These are phyloP conservation scores for Podochytrium sp. DNA, from an alignment of 192 early-diverging fungal genomes.

Conservation along the genomic window DNA sequence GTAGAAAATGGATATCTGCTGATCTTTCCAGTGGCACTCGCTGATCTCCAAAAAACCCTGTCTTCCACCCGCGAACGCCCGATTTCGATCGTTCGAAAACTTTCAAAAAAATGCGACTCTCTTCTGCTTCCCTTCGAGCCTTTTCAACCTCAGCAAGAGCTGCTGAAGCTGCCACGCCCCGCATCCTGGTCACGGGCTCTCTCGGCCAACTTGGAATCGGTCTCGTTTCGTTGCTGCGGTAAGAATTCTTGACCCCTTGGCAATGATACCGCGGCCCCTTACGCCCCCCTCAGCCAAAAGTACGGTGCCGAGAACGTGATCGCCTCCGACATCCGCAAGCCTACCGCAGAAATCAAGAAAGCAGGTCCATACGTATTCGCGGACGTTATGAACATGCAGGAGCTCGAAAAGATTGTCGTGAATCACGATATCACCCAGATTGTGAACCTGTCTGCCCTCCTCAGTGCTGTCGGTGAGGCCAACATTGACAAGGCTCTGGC, in stretches of 20 bases:
- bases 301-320: conserved; percentile 67
- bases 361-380: conserved; percentile 68
- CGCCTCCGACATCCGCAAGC: conserved; percentile 69
- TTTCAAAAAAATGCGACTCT: background rate
- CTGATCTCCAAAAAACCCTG: background rate
- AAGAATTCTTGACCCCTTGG: conserved; percentile 26
- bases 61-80: background rate
- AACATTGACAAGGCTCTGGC: conserved; percentile 60
- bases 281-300: conserved; percentile 33
- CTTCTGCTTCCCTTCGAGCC: background rate
- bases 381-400: conserved; percentile 66
- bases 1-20: too few species aligned
- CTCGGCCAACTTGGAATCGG: conserved; percentile 69
- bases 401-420: conserved; percentile 66
- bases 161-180: conserved; percentile 41
- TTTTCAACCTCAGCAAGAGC: background rate
- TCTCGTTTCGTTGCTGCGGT: conserved; percentile 63
- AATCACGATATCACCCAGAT: conserved; percentile 70
- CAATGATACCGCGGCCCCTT: conserved; percentile 4
- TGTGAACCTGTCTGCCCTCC: conserved; percentile 69
- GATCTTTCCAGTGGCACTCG: too few species aligned
- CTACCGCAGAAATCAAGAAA: conserved; percentile 50
- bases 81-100: background rate
- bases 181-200: conserved; percentile 65
- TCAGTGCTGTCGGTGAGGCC: conserved; percentile 71